These are phyloP conservation scores for Ophioceras dolichostomum DNA, from an alignment of 2,329 filamentous ascomycete genomes.

Conservation along the genomic window DNA sequence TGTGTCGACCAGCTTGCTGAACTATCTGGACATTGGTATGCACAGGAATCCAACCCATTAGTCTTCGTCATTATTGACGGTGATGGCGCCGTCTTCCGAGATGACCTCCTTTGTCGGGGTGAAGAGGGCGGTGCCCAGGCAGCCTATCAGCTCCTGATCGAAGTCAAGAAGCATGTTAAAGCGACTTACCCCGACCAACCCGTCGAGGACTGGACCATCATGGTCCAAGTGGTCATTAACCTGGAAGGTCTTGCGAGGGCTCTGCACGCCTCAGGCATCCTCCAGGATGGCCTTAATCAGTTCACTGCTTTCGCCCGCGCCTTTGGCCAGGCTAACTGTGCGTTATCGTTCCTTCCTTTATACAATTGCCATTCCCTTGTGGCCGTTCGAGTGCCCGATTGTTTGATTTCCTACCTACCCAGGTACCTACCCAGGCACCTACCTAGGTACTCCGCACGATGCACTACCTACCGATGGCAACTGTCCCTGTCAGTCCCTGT, in stretches of 20 bases:
- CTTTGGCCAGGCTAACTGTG: conserved; percentile 17
- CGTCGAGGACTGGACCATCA: conserved; percentile 18
- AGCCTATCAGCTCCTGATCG: conserved; percentile 14
- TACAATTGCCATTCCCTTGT: no score
- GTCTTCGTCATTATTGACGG: conserved; percentile 22
- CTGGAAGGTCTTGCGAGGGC: conserved; percentile 18
- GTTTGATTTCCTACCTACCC: no score
- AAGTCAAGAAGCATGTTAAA: conserved; percentile 13
- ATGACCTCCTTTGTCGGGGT: conserved; percentile 16
- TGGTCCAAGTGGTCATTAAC: conserved; percentile 20
- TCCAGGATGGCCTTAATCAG: conserved; percentile 10
- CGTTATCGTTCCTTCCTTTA: no score
- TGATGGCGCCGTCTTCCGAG: conserved; percentile 21
- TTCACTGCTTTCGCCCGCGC: conserved; percentile 19
- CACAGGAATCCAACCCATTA: conserved; percentile 18
- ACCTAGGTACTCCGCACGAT: no score
- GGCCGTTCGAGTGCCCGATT: no score
- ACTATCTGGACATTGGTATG: not conserved
- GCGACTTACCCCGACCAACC: conserved; percentile 12
- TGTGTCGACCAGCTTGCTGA: no score
- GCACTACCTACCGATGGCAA: no score
- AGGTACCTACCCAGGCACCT: no score
- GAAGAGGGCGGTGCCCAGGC: conserved; percentile 19
- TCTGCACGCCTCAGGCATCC: conserved; percentile 13
- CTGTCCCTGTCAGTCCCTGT: no score